Base-by-base conservation (phyloP, 2,329 filamentous ascomycete genomes). In the Diplodia seriata region DNA sequence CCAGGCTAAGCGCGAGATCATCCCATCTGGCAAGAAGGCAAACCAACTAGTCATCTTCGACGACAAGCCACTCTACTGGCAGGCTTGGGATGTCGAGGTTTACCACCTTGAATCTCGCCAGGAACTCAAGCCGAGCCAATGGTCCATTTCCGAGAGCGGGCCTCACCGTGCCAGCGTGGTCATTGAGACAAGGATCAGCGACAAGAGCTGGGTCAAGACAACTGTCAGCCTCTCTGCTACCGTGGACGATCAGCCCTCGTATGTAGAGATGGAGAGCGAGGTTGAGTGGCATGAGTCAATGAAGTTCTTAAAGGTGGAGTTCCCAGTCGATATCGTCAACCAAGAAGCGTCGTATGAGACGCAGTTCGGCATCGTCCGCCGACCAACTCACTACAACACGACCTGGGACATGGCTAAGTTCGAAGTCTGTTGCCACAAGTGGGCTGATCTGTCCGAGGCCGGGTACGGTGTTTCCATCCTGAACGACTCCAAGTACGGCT, bases 301-400 rank as follows among this genome's bases (percentile, higher is more conserved):
- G 90, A 97, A 95, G 77, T 98, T 98, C 85, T 86, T 99, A 76
- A 99, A 99, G 84, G 94, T 98, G 62, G 95, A 99, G 78, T 99
- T 99, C 81, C 94, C 95, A 0, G 94, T 97, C 70, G 90, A 96
- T 74, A 86, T 98, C 70, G 87, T 89, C 72, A 97, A 94, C 80
- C 97, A 91, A 0, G 93, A 97, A 80, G 95, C 95, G 38, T 92
- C 89, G 14, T 99, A 99, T 78, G 95, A 99, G 80, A 97, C 93
- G 8, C 94, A 97, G 74, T 98, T 92, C 75, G 94, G 94, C 73
- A 88, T 97, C 72, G 90, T 95, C 70, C 89, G 89, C 72, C 88
- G 95, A 36, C 94, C 95, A 2, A 99, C 95, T 0, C 95, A 99
- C 81, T 98, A 97, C 86, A 99, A 99, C 82, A 99, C 95, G 3